These are phyloP conservation scores for Aspergillus hortae DNA, from an alignment of 2,329 filamentous ascomycete species.

Conservation along the genomic window DNA sequence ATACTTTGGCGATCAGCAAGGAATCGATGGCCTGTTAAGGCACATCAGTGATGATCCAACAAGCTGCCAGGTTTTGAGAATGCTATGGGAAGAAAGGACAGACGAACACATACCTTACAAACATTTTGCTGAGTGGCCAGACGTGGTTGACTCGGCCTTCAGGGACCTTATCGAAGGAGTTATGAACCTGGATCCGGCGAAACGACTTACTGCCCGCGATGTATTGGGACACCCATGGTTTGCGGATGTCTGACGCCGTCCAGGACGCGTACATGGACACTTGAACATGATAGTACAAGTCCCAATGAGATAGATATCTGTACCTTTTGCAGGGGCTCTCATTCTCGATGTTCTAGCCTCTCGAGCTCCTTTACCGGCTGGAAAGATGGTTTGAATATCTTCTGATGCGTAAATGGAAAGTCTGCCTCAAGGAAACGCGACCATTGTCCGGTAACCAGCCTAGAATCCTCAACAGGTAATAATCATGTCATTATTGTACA, in stretches of 20 bases:
- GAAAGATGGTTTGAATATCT: too few species aligned
- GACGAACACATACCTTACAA: conserved; percentile 29
- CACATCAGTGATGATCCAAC: conserved; percentile 32
- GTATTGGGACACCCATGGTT: conserved; percentile 30
- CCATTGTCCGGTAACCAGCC: too few species aligned
- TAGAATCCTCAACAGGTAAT: too few species aligned
- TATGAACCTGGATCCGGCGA: conserved; percentile 27
- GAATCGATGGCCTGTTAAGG: conserved; percentile 37
- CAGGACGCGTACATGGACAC: too few species aligned
- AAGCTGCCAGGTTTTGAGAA: conserved; percentile 27
- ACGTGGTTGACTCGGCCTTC: conserved; percentile 24
- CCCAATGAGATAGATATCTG: too few species aligned
- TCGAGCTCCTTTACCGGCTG: too few species aligned
- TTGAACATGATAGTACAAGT: too few species aligned
- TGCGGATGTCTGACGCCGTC: not conserved
- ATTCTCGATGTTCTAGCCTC: too few species aligned
- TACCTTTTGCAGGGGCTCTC: too few species aligned
- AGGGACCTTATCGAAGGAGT: conserved; percentile 25
- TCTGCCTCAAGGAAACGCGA: too few species aligned
- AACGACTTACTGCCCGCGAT: conserved; percentile 25
- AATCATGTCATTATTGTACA: not conserved
- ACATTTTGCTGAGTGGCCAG: conserved; percentile 30
- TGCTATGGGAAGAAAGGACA: conserved; percentile 31
- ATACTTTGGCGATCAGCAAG: conserved; percentile 43
- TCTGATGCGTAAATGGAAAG: too few species aligned